Evolutionary conservation across 306 rosid genomes (phyloP), one percentile per base, ranked within the genome.

Genomic region (Fagus sylvatica): DNA sequence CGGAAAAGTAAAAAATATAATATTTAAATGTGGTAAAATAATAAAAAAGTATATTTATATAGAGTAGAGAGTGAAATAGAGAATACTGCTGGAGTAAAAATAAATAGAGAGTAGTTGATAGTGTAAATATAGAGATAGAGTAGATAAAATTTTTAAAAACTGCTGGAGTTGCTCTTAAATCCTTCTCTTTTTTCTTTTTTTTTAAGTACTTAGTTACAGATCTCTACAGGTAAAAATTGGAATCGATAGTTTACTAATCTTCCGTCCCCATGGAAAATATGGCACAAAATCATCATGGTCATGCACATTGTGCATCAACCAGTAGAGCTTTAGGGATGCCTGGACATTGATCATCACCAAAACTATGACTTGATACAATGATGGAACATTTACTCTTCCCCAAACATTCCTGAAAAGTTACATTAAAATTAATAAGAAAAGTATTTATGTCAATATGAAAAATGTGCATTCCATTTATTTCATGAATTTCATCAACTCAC

Each of bases 261-360:
- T 7, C 37, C 22, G 51, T 46, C 70, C 8, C 30, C 49, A 7
- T 16, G 32, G 17, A 34, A 62, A 62, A 34, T 1, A 34, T 15
- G 69, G 43, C 7, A 16, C 49, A 6, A 65, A 65, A 62, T 17
- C n/a, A 17, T 6, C 49, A 7, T 9, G 30, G 12, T 65, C 83
- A 83, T 33, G 80, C 32, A 81, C 91, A 85, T 76, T 79, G 78
- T 13, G 88, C 88, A 56, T 85, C 80, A 53, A 85, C 88, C 85
- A 88, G 51, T 72, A 88, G 65, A 46, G 85, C 30, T 51, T 88
- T 85, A 19, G 67, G 74, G 42, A 68, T 34, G 2, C 64, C 12
- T 56, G 88, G 85, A 62, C 91, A 88, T 46, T 86, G 88, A 49
- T 88, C 91, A 4, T 75, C 71, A 2, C 86, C 81, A 46, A 88